Percentiles rank a stretch among this genome's conserved stretches.
Evolutionary conservation across 345 rosid genomes (phyloP).

Genomic region (Pseudoturritis turrita): DNA sequence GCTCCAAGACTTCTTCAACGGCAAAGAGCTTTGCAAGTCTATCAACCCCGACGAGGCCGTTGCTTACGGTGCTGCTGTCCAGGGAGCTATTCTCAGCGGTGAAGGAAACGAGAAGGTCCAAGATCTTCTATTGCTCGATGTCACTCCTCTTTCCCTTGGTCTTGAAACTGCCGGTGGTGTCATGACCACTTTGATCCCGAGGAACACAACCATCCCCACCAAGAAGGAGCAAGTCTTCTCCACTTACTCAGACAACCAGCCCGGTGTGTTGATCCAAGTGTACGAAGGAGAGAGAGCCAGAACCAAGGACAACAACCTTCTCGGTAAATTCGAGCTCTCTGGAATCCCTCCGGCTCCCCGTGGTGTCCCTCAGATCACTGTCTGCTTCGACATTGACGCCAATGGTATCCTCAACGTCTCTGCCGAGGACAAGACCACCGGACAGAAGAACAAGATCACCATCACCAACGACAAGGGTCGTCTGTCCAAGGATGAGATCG

Average conservation of each 20-base stretch:
- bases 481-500: slow-evolving; percentile 61
- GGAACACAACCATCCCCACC: slow-evolving; percentile 72
- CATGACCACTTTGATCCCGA: slow-evolving; percentile 72
- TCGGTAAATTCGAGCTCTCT: slow-evolving; percentile 74
- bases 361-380: slow-evolving; percentile 76
- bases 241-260: slow-evolving; percentile 73
- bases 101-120: slow-evolving; percentile 89
- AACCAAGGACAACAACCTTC: slow-evolving; percentile 73
- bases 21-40: slow-evolving; percentile 79
- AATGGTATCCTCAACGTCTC: slow-evolving; percentile 78
- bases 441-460: slow-evolving; percentile 79
- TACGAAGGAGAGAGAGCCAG: slow-evolving; percentile 80
- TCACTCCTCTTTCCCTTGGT: slow-evolving; percentile 75
- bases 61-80: slow-evolving; percentile 86
- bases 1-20: slow-evolving; percentile 71
- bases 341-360: slow-evolving; percentile 81
- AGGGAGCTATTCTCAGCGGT: slow-evolving; percentile 76
- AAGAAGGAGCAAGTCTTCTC: slow-evolving; percentile 77
- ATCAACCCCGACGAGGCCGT: slow-evolving; percentile 86
- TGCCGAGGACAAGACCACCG: slow-evolving; percentile 76
- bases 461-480: slow-evolving; percentile 81
- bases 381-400: slow-evolving; percentile 77
- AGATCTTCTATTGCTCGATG: slow-evolving; percentile 66
- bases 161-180: slow-evolving; percentile 78
- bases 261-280: slow-evolving; percentile 77